Evolutionary conservation across 257 asterid species (phyloP).

Genomic region (Solanum microdontum): DNA sequence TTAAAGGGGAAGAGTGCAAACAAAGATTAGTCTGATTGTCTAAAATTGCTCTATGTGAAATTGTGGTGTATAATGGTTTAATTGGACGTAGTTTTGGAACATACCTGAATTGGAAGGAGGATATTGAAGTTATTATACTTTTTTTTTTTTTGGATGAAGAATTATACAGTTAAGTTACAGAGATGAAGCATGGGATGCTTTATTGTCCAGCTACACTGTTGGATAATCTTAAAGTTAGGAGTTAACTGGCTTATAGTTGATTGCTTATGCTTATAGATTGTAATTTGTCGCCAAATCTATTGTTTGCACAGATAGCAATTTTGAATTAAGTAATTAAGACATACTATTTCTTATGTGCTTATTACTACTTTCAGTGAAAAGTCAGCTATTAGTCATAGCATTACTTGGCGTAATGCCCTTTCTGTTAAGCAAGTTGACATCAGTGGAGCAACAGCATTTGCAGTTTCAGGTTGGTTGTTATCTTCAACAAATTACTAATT

Average conservation of each 20-base stretch:
- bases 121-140: background rate
- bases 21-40: background rate
- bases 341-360: background rate
- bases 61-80: background rate
- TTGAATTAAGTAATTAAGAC: background rate
- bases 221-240: background rate
- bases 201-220: background rate
- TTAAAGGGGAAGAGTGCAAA: background rate
- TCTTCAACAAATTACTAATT: background rate
- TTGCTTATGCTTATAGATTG: background rate
- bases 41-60: background rate
- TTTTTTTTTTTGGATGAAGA: too few relatives aligned
- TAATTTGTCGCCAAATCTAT: background rate
- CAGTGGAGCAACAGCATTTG: conserved; percentile 62
- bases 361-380: conserved; percentile 44
- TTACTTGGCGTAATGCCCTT: conserved; percentile 54
- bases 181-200: background rate
- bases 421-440: conserved; percentile 60
- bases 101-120: background rate
- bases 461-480: conserved; percentile 64
- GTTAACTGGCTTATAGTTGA: background rate
- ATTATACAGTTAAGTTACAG: background rate
- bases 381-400: conserved; percentile 84
- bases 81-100: background rate
- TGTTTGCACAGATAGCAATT: background rate